Base-by-base conservation (phyloP, 1,139 yeast genomes). In the Trichomonascaceae sp. region DNA sequence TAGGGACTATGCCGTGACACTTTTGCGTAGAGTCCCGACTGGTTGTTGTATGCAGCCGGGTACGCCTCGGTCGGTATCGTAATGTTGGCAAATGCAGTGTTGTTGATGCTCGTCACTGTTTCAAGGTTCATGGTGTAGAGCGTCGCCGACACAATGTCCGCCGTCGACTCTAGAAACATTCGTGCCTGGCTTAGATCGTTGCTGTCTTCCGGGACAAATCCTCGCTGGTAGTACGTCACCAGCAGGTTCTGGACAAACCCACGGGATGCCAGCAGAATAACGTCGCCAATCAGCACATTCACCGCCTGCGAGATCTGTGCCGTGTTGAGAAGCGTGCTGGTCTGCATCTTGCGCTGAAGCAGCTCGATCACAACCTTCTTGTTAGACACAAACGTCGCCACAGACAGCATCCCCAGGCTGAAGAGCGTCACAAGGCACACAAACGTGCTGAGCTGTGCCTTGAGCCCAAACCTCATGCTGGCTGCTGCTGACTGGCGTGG, bases 281-380 rank as follows among this genome's bases (percentile, higher is more conserved):
- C 69, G 48, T 82, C 93, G 46, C 77, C 82, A 48, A 71, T 73
- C 29, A 76, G 59, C 37, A 65, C 67, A 39, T 69, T 68, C 36
- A 82, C 57, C 25, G 73, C 71, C 55, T 82, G 94, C 34, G 69
- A 66, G 15, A 84, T 67, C 54, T 85, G 95, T 1, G 89, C 72
- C 1, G 87, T 71, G 51, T 81, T 82, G 41, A 84, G 62, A 48
- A 81, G 84, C 4, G 94, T 79, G 16, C 82, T 80, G 29, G 82
- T 80, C 46, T 71, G 74, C 22, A 85, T 60, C 40, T 89, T 67
- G 39, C 80, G 85, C 2, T 75, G 69, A 45, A 93, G 64, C 34
- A 81, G 60, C 35, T 67, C 59, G 34, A 74, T 66, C 41, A 78
- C 70, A 40, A 76, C 76, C 13, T 62, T 54, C 13, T 84, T 71